Percentiles rank a stretch among this genome's conserved stretches.
Evolutionary conservation across 2,329 filamentous ascomycete species (phyloP).

Genomic region (Aspergillus tubingensis): DNA sequence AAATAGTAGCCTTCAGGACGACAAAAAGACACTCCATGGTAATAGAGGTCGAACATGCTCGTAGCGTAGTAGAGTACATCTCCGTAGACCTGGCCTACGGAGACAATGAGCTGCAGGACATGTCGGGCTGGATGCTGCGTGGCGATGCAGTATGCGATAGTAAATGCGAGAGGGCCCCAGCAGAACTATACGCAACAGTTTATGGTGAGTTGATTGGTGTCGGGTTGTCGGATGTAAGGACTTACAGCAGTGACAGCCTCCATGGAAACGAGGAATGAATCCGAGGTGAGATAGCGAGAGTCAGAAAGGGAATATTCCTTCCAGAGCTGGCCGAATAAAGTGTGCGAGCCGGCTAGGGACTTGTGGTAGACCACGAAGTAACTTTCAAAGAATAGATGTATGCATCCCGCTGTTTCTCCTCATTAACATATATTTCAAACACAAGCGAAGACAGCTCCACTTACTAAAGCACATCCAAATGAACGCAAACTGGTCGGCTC

Average conservation of each 20-base stretch:
- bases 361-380: slow-evolving; percentile 72
- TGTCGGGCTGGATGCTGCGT: slow-evolving; percentile 49
- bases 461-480: no score
- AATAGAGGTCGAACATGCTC: slow-evolving; percentile 46
- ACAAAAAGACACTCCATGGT: no score
- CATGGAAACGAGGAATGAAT: slow-evolving; percentile 76
- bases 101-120: slow-evolving; percentile 58
- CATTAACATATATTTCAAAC: no score
- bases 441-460: no score
- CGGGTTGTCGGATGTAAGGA: no score
- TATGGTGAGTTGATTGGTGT: no score
- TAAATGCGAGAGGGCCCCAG: slow-evolving; percentile 51
- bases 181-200: no score
- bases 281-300: slow-evolving; percentile 75
- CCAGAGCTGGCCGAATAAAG: slow-evolving; percentile 78
- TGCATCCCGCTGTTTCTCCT: slow-evolving; percentile 27
- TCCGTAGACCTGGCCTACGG: slow-evolving; percentile 61
- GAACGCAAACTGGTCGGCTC: no score
- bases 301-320: slow-evolving; percentile 85
- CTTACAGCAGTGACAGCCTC: slow-evolving; percentile 67
- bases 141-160: slow-evolving; percentile 54
- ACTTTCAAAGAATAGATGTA: slow-evolving; percentile 78
- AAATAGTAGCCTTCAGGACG: no score
- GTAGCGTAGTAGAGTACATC: slow-evolving; percentile 63
- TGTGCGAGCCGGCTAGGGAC: slow-evolving; percentile 62